These are phyloP conservation scores for Elongisporangium anandrum DNA, from an alignment of 352 stramenopile genomes.

Conservation along the genomic window DNA sequence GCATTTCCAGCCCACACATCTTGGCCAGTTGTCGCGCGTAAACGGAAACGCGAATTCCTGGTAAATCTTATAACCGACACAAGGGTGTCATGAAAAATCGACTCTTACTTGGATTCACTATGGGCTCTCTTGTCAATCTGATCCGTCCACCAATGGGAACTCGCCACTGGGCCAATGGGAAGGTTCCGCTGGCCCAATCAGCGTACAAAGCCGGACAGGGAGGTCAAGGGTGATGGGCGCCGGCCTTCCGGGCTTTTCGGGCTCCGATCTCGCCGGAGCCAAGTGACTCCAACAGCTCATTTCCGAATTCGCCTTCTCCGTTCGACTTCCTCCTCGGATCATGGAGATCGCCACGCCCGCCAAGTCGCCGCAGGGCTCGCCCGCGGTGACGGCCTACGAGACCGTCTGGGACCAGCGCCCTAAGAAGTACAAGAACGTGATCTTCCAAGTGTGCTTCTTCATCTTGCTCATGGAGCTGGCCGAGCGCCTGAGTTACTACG, in stretches of 20 bases:
- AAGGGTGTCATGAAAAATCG: background rate
- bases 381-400: conserved; percentile 8
- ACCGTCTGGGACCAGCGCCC: conserved; percentile 36
- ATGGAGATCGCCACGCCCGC: conserved; percentile 9
- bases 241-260: background rate
- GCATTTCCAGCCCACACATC: background rate
- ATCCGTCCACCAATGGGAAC: background rate
- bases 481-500: conserved; percentile 55
- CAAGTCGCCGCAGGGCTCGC: conserved; percentile 15
- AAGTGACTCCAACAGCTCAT: background rate
- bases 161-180: background rate
- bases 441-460: conserved; percentile 52
- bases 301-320: conserved; percentile 1
- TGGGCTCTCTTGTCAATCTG: background rate
- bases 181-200: background rate
- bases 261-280: too few relatives aligned
- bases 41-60: background rate
- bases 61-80: background rate
- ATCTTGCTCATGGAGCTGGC: conserved; percentile 65
- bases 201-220: background rate
- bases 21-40: background rate
- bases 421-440: conserved; percentile 47
- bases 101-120: background rate
- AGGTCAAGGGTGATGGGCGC: background rate
- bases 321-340: background rate